phyloP scores from a whole-genome alignment of 352 stramenopile genomes.

The Aphanomyces cochlioides region DNA sequence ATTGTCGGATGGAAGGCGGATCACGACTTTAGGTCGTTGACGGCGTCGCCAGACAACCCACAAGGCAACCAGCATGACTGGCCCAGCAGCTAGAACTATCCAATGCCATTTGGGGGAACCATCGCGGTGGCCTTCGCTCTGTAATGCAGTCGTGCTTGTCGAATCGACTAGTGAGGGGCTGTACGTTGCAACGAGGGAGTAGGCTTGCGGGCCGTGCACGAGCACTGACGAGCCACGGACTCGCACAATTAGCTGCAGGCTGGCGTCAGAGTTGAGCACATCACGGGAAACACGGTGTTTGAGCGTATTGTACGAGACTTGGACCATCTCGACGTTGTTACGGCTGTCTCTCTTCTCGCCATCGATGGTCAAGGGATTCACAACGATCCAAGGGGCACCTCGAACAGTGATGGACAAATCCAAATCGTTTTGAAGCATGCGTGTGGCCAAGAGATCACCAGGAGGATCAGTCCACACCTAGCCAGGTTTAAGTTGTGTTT shows the following conservation, averaged over 20 bases:
- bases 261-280: conserved; percentile 34
- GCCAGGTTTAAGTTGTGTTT: neutral
- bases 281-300: conserved; percentile 37
- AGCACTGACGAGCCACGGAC: conserved; percentile 65
- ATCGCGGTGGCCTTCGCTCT: no score
- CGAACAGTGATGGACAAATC: conserved; percentile 64
- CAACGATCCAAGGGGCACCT: conserved; percentile 37
- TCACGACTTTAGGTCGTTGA: neutral
- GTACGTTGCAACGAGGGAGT: conserved; percentile 73
- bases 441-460: conserved; percentile 55
- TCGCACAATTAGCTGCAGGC: conserved; percentile 53
- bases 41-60: neutral
- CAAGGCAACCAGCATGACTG: neutral
- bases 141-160: no score
- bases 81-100: neutral
- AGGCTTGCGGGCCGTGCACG: conserved; percentile 52
- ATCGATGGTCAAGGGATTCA: conserved; percentile 56
- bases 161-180: neutral
- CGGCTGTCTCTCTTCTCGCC: conserved; percentile 44
- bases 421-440: conserved; percentile 72
- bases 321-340: conserved; percentile 81
- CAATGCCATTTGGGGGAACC: neutral
- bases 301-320: conserved; percentile 65
- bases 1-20: neutral
- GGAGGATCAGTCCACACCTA: conserved; percentile 77